Evolutionary conservation across 495 filamentous ascomycete genomes (phyloP), one percentile per base, ranked within the genome.

Genomic region (Xylaria grammica): DNA sequence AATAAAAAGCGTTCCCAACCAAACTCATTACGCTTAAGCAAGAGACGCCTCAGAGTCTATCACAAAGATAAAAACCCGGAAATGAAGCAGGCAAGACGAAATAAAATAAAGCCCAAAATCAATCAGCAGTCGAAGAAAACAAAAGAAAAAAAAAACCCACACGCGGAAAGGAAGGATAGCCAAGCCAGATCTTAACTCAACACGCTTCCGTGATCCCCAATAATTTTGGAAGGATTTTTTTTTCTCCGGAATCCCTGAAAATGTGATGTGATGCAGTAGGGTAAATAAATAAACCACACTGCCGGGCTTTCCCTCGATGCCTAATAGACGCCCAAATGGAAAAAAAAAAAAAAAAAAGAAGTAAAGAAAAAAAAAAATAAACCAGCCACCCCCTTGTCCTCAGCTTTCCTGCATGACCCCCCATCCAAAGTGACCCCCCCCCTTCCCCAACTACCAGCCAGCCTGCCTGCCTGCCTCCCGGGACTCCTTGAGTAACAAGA

Each of bases 11-110:
- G n/a, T 46, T 46, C 29, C 56, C 42, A 46, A 11, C 27, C 56
- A 34, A 29, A 48, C 32, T 62, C 60, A 54, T 62, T 54, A 62
- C 60, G 60, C 60, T 62, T 53, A 54, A 62, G 60, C 48, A 77
- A 78, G 67, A 71, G 78, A 76, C 75, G 72, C 74, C 77, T 77
- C 11, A 44, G 27, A 62, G 49, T 62, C 49, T 62, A 62, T 53
- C 72, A 74, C 69, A 72, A 73, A 78, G 62, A 66, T 66, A 60
- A 68, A 70, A 48, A 68, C 56, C 55, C 42, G 13, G 50, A 50
- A 44, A 44, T 42, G 24, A 32, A 36, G 38, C 22, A 34, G 60
- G 34, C 36, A 17, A 9, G n/a, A 17, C 17, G 9, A 40, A 13
- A 42, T 13, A 42, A 30, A 15, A 40, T 13, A 32, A 46, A 20